Conservation (phyloP, 2,329 filamentous ascomycete species). For the Atkinsonella texensis region DNA sequence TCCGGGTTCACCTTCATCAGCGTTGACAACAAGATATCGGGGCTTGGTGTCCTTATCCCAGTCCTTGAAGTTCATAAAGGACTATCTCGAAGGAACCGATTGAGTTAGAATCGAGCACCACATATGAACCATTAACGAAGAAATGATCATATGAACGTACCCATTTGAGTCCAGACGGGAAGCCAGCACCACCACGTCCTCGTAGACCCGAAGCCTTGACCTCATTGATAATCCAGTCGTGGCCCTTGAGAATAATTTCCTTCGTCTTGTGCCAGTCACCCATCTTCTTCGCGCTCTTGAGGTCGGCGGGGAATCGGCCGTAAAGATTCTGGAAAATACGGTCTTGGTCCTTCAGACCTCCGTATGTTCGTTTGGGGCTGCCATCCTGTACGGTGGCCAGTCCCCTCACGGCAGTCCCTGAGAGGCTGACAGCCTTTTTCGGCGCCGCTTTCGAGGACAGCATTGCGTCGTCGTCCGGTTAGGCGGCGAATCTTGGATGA, state of each 20-base stretch:
- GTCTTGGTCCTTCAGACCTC: slow-evolving; percentile 89
- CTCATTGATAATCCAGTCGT: slow-evolving; percentile 98
- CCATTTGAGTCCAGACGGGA: slow-evolving; percentile 98
- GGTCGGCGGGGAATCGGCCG: slow-evolving; percentile 77
- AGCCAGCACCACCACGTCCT: slow-evolving; percentile 93
- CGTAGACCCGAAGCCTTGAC: slow-evolving; percentile 93
- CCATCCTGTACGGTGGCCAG: slow-evolving; percentile 75
- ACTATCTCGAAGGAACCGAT: slow-evolving; percentile 38
- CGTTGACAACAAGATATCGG: slow-evolving; percentile 94
- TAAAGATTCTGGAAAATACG: slow-evolving; percentile 99
- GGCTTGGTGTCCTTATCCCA: slow-evolving; percentile 98
- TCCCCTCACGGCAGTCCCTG: slow-evolving; percentile 43
- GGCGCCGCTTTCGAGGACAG: slow-evolving; percentile 32
- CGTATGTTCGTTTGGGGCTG: slow-evolving; percentile 60
- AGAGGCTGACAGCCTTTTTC: slow-evolving; percentile 26
- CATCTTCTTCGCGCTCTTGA: slow-evolving; percentile 94
- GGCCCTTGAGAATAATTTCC: slow-evolving; percentile 91
- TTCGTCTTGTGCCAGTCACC: slow-evolving; percentile 99
- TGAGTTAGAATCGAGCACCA: background rate
- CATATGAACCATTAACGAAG: background rate
- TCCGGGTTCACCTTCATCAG: slow-evolving; percentile 95
- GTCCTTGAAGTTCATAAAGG: slow-evolving; percentile 99
- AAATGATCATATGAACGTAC: slow-evolving; percentile 39
- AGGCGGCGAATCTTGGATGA: slow-evolving; percentile 9
- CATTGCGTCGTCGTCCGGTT: slow-evolving; percentile 25